Percentiles rank a stretch among this genome's conserved stretches.
phyloP scores from a whole-genome alignment of 371 early-diverging fungal species.

The Syncephalastrum monosporum region DNA sequence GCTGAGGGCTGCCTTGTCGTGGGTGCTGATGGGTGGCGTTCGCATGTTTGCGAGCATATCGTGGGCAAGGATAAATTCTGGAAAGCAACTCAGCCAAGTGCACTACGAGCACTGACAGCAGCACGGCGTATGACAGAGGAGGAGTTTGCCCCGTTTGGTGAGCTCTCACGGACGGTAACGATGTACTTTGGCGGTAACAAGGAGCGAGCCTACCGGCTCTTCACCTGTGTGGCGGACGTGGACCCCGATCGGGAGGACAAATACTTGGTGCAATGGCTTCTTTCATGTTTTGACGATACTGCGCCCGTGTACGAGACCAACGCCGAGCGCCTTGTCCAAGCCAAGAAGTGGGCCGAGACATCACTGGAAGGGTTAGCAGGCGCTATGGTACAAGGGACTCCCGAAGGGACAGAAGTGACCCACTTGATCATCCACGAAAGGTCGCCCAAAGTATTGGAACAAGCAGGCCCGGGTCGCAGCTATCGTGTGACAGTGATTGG shows the following conservation, averaged over 20 bases:
- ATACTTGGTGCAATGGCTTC: conserved; percentile 8
- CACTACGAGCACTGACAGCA: conserved; percentile 3
- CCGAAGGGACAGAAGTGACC: neutral
- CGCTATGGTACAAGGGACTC: conserved; percentile 1
- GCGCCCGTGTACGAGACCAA: conserved; percentile 3
- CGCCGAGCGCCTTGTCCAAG: conserved; percentile 10
- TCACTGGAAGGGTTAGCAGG: conserved; percentile 1
- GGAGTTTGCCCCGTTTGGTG: neutral
- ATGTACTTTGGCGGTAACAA: neutral
- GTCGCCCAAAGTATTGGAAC: neutral
- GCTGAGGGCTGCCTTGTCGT: conserved; percentile 18
- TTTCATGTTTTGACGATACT: conserved; percentile 5
- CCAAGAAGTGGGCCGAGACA: conserved; percentile 9
- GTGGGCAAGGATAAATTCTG: conserved; percentile 10
- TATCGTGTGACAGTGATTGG: conserved; percentile 15
- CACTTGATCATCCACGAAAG: conserved; percentile 15
- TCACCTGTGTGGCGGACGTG: conserved; percentile 6
- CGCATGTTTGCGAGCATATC: conserved; percentile 17
- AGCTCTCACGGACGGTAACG: conserved; percentile 1
- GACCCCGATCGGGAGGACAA: conserved; percentile 4
- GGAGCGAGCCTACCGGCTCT: neutral
- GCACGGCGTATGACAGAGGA: conserved; percentile 9
- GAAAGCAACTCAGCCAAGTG: conserved; percentile 8
- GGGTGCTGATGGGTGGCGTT: conserved; percentile 28
- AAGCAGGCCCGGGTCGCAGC: too few species aligned